These are phyloP conservation scores for Apocynum venetum DNA, from an alignment of 257 asterid genomes.

Conservation along the genomic window DNA sequence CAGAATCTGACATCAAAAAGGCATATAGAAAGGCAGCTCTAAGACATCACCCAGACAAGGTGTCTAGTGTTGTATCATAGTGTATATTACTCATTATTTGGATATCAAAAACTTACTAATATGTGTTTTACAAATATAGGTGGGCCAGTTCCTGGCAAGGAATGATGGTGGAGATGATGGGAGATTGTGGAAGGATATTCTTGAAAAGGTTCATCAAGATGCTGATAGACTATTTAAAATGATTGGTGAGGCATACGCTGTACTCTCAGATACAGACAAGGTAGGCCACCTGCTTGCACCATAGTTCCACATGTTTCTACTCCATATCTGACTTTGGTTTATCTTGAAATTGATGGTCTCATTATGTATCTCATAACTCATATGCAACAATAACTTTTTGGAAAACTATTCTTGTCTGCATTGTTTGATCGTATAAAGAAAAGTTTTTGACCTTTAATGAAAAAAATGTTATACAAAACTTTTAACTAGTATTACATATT, in stretches of 20 bases:
- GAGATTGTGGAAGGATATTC: constrained; percentile 65
- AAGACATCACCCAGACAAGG: constrained; percentile 98
- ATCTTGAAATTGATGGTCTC: neutral
- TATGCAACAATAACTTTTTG: neutral
- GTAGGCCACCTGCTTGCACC: constrained; percentile 26
- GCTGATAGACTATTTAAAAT: constrained; percentile 89
- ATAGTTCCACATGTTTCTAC: neutral
- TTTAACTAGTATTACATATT: neutral
- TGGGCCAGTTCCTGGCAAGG: constrained; percentile 71
- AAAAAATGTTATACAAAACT: neutral
- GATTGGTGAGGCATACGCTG: constrained; percentile 92
- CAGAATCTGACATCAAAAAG: constrained; percentile 88
- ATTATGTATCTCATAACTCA: neutral
- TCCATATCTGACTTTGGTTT: neutral
- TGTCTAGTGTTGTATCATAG: constrained; percentile 13
- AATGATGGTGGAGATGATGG: constrained; percentile 66
- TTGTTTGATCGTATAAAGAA: neutral
- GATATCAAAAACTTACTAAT: constrained; percentile 10
- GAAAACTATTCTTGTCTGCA: neutral
- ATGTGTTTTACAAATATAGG: constrained; percentile 42
- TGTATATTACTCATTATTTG: neutral
- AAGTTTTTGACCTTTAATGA: neutral
- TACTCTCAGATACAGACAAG: constrained; percentile 84
- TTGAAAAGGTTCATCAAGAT: constrained; percentile 70
- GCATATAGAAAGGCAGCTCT: constrained; percentile 97